phyloP scores from a whole-genome alignment of 2,329 filamentous ascomycete species.

The Cladorrhinum sp. region DNA sequence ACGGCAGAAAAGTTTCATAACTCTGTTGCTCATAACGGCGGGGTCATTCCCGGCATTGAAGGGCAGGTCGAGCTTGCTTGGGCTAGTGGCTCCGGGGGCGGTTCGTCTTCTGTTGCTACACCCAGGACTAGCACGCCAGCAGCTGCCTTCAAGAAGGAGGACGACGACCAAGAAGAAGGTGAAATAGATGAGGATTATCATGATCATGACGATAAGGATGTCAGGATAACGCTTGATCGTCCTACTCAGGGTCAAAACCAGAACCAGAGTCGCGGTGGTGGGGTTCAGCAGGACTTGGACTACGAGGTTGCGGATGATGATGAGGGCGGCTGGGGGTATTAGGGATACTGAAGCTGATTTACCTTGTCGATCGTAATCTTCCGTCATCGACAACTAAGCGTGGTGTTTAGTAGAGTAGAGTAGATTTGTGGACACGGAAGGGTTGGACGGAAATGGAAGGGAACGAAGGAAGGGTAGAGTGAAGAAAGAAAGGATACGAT shows the following conservation, averaged over 20 bases:
- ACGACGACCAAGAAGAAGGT: slow-evolving; percentile 18
- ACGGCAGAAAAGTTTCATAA: slow-evolving; percentile 70
- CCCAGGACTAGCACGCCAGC: slow-evolving; percentile 13
- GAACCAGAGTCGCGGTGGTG: slow-evolving; percentile 35
- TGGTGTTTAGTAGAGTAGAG: background rate
- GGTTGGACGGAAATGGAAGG: too few species aligned
- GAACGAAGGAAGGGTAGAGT: background rate
- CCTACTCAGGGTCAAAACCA: slow-evolving; percentile 8
- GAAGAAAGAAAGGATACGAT: background rate
- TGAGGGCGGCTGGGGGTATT: slow-evolving; percentile 44
- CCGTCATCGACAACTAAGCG: background rate
- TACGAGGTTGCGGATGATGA: slow-evolving; percentile 54
- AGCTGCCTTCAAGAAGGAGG: background rate
- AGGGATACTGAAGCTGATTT: background rate
- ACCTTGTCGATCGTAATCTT: slow-evolving; percentile 24
- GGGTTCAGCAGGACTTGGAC: slow-evolving; percentile 45
- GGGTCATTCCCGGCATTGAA: slow-evolving; percentile 58
- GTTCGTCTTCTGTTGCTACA: slow-evolving; percentile 13
- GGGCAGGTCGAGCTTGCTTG: slow-evolving; percentile 65
- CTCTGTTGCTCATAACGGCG: slow-evolving; percentile 45
- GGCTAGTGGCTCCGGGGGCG: slow-evolving; percentile 39
- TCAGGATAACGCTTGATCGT: slow-evolving; percentile 26
- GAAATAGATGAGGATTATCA: slow-evolving; percentile 40
- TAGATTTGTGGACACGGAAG: too few species aligned
- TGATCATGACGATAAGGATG: slow-evolving; percentile 37